Conservation (phyloP, 106 monocot species). For the Platanthera guangdongensis region DNA sequence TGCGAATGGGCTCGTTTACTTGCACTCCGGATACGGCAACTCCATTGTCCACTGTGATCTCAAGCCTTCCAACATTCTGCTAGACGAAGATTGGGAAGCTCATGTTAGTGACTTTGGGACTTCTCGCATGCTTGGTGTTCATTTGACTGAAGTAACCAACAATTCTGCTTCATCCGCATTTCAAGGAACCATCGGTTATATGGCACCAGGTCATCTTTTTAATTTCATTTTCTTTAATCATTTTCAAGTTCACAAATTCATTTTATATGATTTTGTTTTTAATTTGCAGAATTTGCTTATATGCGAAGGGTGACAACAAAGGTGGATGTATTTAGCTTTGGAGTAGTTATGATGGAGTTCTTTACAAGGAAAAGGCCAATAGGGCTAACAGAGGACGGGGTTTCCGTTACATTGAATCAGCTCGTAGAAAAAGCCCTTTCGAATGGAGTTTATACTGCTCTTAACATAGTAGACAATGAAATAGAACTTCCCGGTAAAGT, state of each 20-base stretch:
- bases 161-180: constrained; percentile 44
- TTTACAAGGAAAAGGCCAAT: constrained; percentile 73
- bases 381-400: constrained; percentile 19
- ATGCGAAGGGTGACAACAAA: constrained; percentile 74
- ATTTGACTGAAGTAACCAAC: constrained; percentile 22
- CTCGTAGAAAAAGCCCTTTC: constrained; percentile 48
- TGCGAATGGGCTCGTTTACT: constrained; percentile 60
- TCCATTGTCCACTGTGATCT: constrained; percentile 85
- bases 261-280: not conserved
- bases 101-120: constrained; percentile 80
- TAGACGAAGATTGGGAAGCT: constrained; percentile 72
- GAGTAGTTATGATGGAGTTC: constrained; percentile 68
- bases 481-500: constrained; percentile 22
- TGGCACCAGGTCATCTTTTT: constrained; percentile 66
- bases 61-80: constrained; percentile 82
- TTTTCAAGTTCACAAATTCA: not conserved
- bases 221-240: not conserved
- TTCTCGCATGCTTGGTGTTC: constrained; percentile 58
- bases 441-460: constrained; percentile 24
- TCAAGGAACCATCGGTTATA: constrained; percentile 92
- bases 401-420: constrained; percentile 36
- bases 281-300: constrained; percentile 66
- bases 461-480: constrained; percentile 33
- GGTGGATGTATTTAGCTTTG: constrained; percentile 85
- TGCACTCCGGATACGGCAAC: constrained; percentile 72